A percentile compares a stretch with the other conserved stretches of the same genome.
Evolutionary conservation across 2,329 filamentous ascomycete species (phyloP).

Genomic region (Iodosphaeria phyllophila): DNA sequence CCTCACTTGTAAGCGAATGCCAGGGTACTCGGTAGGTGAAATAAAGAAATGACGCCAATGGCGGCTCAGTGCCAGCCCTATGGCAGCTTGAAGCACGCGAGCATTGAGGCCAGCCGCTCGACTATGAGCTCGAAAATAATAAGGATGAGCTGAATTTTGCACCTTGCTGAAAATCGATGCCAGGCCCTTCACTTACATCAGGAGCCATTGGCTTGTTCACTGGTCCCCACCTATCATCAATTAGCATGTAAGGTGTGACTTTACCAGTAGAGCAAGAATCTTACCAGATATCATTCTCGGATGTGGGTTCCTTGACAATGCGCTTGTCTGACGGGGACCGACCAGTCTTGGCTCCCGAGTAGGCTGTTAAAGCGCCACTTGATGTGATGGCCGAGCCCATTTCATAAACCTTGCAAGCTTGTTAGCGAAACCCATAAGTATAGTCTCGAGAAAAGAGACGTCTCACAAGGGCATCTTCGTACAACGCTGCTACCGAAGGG

Average conservation of each 20-base stretch:
- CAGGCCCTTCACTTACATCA: constrained; percentile 62
- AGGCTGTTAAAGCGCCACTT: constrained; percentile 84
- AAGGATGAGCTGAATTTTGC: too few species aligned
- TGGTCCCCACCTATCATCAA: constrained; percentile 58
- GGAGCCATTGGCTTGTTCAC: constrained; percentile 98
- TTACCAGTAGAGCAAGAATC: constrained; percentile 7
- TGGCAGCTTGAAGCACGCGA: too few species aligned
- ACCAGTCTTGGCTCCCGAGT: constrained; percentile 95
- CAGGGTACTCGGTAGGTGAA: too few species aligned
- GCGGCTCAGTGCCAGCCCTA: too few species aligned
- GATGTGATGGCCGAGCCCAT: constrained; percentile 95
- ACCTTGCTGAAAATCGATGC: too few species aligned
- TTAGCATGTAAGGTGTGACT: constrained; percentile 9
- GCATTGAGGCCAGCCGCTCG: too few species aligned
- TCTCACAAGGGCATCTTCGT: constrained; percentile 86
- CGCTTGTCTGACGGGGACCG: constrained; percentile 95
- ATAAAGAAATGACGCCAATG: too few species aligned
- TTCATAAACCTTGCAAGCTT: constrained; percentile 49
- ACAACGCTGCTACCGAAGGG: constrained; percentile 84
- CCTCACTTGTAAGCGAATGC: too few species aligned
- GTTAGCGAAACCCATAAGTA: constrained; percentile 8
- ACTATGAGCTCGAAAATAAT: too few species aligned
- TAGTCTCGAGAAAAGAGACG: constrained; percentile 2
- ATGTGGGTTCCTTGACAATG: constrained; percentile 79
- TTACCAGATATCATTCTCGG: constrained; percentile 78